Evolutionary conservation across 768 basidiomycete genomes (phyloP), one percentile per base, ranked within the genome.

Genomic region (Lentinula guzmanii): DNA sequence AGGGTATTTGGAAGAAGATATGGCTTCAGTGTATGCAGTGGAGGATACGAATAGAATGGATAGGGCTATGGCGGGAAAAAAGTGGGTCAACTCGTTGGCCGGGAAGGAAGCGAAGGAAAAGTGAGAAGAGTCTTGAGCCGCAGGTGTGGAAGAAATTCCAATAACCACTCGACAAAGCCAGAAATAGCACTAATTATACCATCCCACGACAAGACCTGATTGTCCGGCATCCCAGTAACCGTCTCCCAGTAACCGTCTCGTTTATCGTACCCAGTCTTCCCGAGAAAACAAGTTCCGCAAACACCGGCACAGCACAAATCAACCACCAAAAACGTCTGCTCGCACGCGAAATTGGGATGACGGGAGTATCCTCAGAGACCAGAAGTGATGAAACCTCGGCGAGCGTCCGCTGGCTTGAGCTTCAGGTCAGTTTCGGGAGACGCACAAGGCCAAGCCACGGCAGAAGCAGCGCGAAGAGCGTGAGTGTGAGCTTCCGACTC

Each of bases 291-390:
- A 21, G 21, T 21, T 21, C 21, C 21, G 21, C 21, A 21, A 21
- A 21, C 50, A 18, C 39, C 45, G 65, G 31, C 67, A 46, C n/a
- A 41, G 66, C 52, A 59, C 37, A 48, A 15, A 51, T 62, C 43
- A 54, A 2, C 53, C 53, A 54, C 89, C 89, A 95, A 74, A 95
- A 93, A 21, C 13, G 76, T 72, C 71, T 95, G 94, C 71, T 98
- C 96, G 71, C 91, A 94, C 1, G 87, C 75, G 70, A 93, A 95
- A 72, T 98, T 98, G 41, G 96, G 95, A 72, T 98, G 96, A 15
- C 96, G 79, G 2, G 84, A 86, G 79, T 86, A 95, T 1, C 84
- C 82, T 90, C 91, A 98, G 6, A 98, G 72, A 3, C 95, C 95
- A 18, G 21, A 21, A 21, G 21, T 21, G 21, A 21, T 21, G 21